A percentile compares a stretch with the other conserved stretches of the same genome.
These are phyloP conservation scores for Blastocystis sp. DNA, from an alignment of 352 stramenopile genomes.

Conservation along the genomic window DNA sequence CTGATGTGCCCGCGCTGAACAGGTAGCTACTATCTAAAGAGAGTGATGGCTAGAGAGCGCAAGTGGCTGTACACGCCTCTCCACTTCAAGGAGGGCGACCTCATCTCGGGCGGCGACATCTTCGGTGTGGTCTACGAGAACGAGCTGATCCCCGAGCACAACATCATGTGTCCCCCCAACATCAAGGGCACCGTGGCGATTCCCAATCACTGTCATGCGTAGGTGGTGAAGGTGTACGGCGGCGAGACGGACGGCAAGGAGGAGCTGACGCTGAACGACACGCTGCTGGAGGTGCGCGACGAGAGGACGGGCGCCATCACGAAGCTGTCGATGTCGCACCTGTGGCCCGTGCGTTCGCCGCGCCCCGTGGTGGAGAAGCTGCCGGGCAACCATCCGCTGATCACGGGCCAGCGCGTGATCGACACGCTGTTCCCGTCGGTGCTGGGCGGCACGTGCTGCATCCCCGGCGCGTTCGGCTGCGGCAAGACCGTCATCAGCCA, in stretches of 20 bases:
- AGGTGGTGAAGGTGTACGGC: slow-evolving; percentile 90
- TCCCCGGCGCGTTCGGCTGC: slow-evolving; percentile 89
- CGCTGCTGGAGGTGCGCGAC: slow-evolving; percentile 93
- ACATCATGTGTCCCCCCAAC: slow-evolving; percentile 98
- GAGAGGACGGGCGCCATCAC: slow-evolving; percentile 84
- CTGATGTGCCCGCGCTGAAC: slow-evolving; percentile 90
- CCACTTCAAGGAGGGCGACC: slow-evolving; percentile 28
- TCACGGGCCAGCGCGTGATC: slow-evolving; percentile 96
- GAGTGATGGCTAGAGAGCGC: slow-evolving; percentile 72
- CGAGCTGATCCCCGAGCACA: slow-evolving; percentile 94
- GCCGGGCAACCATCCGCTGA: slow-evolving; percentile 90
- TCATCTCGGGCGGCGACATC: slow-evolving; percentile 92
- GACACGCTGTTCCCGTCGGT: slow-evolving; percentile 98
- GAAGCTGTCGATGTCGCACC: slow-evolving; percentile 88
- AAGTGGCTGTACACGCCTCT: slow-evolving; percentile 39
- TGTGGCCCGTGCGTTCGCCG: slow-evolving; percentile 93
- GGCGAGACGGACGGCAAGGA: slow-evolving; percentile 90
- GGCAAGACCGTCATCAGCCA: slow-evolving; percentile 86
- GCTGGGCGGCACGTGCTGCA: slow-evolving; percentile 93
- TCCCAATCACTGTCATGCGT: neutral
- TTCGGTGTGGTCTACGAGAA: slow-evolving; percentile 97
- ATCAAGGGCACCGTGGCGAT: slow-evolving; percentile 88
- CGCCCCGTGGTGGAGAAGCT: slow-evolving; percentile 95
- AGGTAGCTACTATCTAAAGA: slow-evolving; percentile 73
- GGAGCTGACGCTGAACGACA: slow-evolving; percentile 90